Evolutionary conservation across 2,329 filamentous ascomycete species (phyloP).

Genomic region (Fusarium sp.): DNA sequence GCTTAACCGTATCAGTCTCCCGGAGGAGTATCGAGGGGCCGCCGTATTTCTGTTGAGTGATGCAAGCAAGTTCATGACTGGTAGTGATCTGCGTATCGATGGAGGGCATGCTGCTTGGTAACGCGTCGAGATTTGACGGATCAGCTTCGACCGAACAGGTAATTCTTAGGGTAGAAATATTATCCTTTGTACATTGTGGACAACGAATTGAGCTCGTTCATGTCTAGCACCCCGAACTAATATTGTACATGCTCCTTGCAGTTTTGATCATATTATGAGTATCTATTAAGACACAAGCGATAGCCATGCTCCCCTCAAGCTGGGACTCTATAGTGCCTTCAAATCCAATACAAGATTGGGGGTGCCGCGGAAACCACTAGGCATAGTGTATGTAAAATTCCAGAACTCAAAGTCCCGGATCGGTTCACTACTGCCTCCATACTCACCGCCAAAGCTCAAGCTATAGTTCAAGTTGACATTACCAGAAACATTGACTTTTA

Average conservation of each 20-base stretch:
- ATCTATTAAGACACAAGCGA: no score
- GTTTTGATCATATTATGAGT: no score
- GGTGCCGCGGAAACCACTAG: conserved; percentile 37
- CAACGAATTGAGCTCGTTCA: no score
- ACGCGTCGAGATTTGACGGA: no score
- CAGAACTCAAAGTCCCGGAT: conserved; percentile 63
- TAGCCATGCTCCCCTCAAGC: no score
- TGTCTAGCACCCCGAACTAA: no score
- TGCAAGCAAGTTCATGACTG: conserved; percentile 82
- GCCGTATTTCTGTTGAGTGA: conserved; percentile 82
- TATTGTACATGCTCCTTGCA: no score
- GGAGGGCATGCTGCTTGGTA: conserved; percentile 77
- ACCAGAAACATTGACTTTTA: conserved; percentile 62
- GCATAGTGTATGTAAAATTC: conserved; percentile 63
- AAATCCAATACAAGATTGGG: conserved; percentile 22
- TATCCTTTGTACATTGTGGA: no score
- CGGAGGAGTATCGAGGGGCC: conserved; percentile 80
- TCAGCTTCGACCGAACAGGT: no score
- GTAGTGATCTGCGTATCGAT: conserved; percentile 78
- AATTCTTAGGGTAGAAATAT: no score
- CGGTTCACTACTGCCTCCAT: conserved; percentile 52
- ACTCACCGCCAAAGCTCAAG: conserved; percentile 60
- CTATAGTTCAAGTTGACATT: conserved; percentile 59
- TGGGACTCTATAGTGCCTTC: not conserved
- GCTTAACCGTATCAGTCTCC: conserved; percentile 78